Base-by-base conservation (phyloP, 805 yeast genomes). In the Torulaspora franciscae region DNA sequence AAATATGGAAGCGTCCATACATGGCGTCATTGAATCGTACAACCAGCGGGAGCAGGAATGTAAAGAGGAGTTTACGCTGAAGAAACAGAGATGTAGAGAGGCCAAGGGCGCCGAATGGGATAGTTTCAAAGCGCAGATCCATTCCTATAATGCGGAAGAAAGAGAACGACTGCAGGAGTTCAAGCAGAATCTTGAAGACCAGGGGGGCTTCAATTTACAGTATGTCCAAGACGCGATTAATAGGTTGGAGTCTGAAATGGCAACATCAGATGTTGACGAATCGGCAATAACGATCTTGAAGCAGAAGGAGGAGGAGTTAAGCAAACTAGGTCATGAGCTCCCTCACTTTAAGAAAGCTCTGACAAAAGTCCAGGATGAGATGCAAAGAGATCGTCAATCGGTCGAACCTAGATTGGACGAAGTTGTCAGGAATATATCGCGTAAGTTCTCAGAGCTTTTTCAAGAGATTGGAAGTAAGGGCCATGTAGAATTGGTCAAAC, bases 391-490 rank as follows among this genome's bases (percentile, higher is more conserved):
- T 7, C 62, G 69, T 26, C 50, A 44, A 0, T 58, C 49, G 1
- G 84, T 96, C 85, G 89, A 81, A 52, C 79, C 81, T 1, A 73
- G 75, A 49, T 65, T 91, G 22, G 71, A 75, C 3, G 55, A 53
- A 2, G 69, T 85, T 37, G 77, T 86, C 0, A 51, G 52, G 2
- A 62, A 67, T 24, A 82, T 90, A 4, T 82, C 95, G 0, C 50
- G 55, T 1, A 79, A 81, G 44, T 93, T 90, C 65, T 68, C 83
- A 10, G 68, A 70, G 17, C 75, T 85, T 40, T 87, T 93, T 62
- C 69, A 72, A 4, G 71, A 77, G 7, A 89, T 89, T 26, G 95
- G 95, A 1, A 84, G 91, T 62, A 88, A 81, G 22, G 99, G 99
- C n/a, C 80, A 77, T 52, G 87, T 93, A 4, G 62, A 65, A 29